Evolutionary conservation across 371 early-diverging fungal species (phyloP), one percentile per base, ranked within the genome.

Genomic region (Blakeslea trispora): DNA sequence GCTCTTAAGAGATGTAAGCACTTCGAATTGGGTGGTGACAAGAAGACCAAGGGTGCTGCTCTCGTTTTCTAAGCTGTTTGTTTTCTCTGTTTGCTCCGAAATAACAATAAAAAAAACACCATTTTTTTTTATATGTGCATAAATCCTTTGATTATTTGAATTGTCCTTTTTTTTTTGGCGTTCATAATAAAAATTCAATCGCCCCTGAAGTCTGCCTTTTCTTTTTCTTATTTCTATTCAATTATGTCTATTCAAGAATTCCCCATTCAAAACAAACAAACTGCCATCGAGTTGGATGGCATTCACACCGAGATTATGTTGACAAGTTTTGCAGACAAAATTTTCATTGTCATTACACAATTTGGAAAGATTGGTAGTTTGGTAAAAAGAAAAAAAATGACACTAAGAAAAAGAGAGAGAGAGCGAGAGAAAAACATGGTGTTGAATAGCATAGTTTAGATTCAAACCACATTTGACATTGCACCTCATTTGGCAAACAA

Each of bases 261-360:
- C 51, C 87, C 89, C 1, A 50, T 86, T 34, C 63, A 64, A 34
- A 83, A 79, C 53, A 76, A 72, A 21, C 83, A 84, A 55, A 62
- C 83, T 0, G 89, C 88, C 0, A 72, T 77, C 19, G 24, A 49
- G 2, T 66, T 88, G 17, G 63, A 85, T 57, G 84, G 76, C 32
- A 46, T 60, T 18, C 86, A 88, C 58, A 88, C 89, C 1, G 89
- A 90, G 39, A 80, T 84, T 6, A 69, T 86, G 0, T 69, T 84
- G 3, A 72, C 81, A 10, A 83, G 86, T 0, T 88, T 83, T 48
- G 40, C 64, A 3, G 86, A 88, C 72, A 85, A 81, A 60, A 84
- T 88, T 35, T 79, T 90, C 41, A 72, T 86, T 45, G 61, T 88
- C 7, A 69, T 87, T 41, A 82, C 84, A 2, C 90, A 86, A 31